These are phyloP conservation scores for Syzygium jambos DNA, from an alignment of 345 rosid genomes.

Conservation along the genomic window DNA sequence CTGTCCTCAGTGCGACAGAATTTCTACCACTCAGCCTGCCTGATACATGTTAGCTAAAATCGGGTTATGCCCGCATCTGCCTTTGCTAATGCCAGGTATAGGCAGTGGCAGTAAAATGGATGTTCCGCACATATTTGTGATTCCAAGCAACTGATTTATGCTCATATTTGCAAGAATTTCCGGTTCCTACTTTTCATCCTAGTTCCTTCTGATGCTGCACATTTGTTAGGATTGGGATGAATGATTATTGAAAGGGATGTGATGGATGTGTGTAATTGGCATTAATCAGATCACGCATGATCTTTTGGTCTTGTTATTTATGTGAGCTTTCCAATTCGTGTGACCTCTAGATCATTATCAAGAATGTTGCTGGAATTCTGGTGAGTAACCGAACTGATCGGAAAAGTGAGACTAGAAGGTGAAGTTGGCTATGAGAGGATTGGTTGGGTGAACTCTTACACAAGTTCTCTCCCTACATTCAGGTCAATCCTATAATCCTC, in stretches of 20 bases:
- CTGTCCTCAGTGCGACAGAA: not conserved
- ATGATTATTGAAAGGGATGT: not conserved
- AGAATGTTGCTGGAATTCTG: not conserved
- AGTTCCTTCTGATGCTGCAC: not conserved
- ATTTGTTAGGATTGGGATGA: not conserved
- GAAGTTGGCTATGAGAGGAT: not conserved
- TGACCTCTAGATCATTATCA: not conserved
- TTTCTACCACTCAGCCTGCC: not conserved
- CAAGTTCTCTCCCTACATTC: not conserved
- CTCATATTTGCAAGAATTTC: not conserved
- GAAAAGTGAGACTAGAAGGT: not conserved
- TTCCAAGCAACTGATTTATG: not conserved
- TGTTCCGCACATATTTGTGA: not conserved
- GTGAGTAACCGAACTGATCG: not conserved
- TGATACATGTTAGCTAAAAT: not conserved
- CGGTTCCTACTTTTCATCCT: not conserved
- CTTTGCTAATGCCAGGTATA: not conserved
- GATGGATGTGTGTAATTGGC: not conserved
- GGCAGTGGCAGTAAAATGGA: not conserved
- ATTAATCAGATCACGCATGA: not conserved
- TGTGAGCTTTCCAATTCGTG: not conserved
- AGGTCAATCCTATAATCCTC: not conserved
- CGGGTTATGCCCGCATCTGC: not conserved
- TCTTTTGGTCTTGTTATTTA: not conserved
- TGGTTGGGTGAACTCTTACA: not conserved